Percentiles rank a stretch among this genome's conserved stretches.
Conservation (phyloP, 1,139 yeast species). For the Debaryomyces robertsiae region DNA sequence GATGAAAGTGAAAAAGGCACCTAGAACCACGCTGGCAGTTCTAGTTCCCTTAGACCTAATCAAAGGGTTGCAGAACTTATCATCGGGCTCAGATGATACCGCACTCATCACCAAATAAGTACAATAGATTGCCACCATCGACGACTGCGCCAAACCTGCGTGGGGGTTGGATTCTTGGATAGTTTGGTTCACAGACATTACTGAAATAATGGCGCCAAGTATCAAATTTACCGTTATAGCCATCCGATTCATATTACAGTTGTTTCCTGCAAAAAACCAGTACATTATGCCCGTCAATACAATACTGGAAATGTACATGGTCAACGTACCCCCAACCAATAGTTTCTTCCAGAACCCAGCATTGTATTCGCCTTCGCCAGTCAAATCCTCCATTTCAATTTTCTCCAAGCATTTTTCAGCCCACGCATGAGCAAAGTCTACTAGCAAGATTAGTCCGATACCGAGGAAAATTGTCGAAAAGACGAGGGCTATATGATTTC, state of each 20-base stretch:
- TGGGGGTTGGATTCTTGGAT: slow-evolving; percentile 93
- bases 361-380: slow-evolving; percentile 49
- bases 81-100: slow-evolving; percentile 96
- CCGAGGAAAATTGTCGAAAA: slow-evolving; percentile 85
- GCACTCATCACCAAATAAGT: slow-evolving; percentile 92
- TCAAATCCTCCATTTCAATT: slow-evolving; percentile 83
- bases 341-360: slow-evolving; percentile 75
- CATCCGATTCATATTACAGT: slow-evolving; percentile 88
- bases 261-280: slow-evolving; percentile 77
- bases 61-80: slow-evolving; percentile 85
- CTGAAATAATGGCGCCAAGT: slow-evolving; percentile 63
- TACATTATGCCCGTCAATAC: slow-evolving; percentile 79
- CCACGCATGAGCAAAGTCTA: slow-evolving; percentile 99
- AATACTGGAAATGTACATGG: slow-evolving; percentile 77
- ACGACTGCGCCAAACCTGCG: slow-evolving; percentile 95
- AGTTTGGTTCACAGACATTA: slow-evolving; percentile 73
- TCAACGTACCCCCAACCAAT: slow-evolving; percentile 80
- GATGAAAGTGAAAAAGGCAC: slow-evolving; percentile 89
- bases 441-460: slow-evolving; percentile 85
- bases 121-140: slow-evolving; percentile 94
- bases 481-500: slow-evolving; percentile 83
- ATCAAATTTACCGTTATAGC: slow-evolving; percentile 80
- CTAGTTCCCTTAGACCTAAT: slow-evolving; percentile 89
- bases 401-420: slow-evolving; percentile 94
- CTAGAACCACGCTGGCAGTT: slow-evolving; percentile 82